These are phyloP conservation scores for Spencermartinsiella ligniputridi DNA, from an alignment of 1,139 yeast genomes.

Conservation along the genomic window DNA sequence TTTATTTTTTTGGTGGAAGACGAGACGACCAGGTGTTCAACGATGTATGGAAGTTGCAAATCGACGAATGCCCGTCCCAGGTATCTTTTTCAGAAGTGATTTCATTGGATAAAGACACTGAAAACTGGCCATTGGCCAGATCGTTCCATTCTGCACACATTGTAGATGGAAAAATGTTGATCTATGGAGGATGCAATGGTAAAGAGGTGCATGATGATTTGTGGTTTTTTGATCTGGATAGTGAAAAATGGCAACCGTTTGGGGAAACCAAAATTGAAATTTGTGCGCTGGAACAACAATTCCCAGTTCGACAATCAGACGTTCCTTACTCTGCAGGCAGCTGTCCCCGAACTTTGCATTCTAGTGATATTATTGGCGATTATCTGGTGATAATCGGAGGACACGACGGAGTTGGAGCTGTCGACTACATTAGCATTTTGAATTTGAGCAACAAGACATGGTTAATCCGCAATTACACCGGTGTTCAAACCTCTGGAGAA, in stretches of 20 bases:
- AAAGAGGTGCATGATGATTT: slow-evolving; percentile 19
- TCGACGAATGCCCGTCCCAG: slow-evolving; percentile 10
- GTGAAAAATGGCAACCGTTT: slow-evolving; percentile 17
- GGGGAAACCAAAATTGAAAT: slow-evolving; percentile 1
- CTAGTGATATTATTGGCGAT: slow-evolving; percentile 18
- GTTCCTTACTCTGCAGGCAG: slow-evolving; percentile 6
- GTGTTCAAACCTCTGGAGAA: slow-evolving; percentile 20
- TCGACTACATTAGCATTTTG: slow-evolving; percentile 16
- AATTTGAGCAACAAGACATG: slow-evolving; percentile 18
- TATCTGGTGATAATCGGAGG: slow-evolving; percentile 22
- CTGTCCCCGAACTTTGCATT: slow-evolving; percentile 20
- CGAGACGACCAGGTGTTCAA: slow-evolving; percentile 15
- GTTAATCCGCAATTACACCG: slow-evolving; percentile 19
- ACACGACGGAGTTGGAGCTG: slow-evolving; percentile 22
- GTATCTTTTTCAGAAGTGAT: slow-evolving; percentile 17
- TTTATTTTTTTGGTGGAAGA: slow-evolving; percentile 26
- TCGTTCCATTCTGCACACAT: slow-evolving; percentile 23
- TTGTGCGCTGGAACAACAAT: slow-evolving; percentile 2
- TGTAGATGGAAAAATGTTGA: slow-evolving; percentile 15
- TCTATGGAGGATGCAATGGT: slow-evolving; percentile 22
- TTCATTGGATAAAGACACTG: slow-evolving; percentile 21
- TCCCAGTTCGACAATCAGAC: slow-evolving; percentile 5
- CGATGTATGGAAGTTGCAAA: slow-evolving; percentile 23
- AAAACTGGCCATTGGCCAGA: slow-evolving; percentile 22
- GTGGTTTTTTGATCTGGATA: slow-evolving; percentile 20